Evolutionary conservation across 169 alveolate genomes (phyloP).

Genomic region (Plasmodium relictum): DNA sequence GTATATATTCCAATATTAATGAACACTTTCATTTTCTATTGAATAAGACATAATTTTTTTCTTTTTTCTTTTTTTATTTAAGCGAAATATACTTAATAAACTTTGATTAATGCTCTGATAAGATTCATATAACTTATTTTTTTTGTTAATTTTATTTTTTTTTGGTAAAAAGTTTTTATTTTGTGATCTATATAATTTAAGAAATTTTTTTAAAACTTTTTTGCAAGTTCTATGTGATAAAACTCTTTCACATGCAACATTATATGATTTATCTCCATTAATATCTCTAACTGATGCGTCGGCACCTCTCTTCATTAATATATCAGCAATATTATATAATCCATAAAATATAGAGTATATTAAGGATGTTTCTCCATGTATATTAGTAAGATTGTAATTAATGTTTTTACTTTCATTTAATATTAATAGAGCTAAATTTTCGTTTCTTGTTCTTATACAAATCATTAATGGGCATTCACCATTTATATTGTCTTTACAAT

Average conservation of each 20-base stretch:
- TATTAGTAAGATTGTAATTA: slow-evolving; percentile 78
- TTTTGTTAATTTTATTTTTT: slow-evolving; percentile 61
- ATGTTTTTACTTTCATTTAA: slow-evolving; percentile 81
- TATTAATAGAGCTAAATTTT: slow-evolving; percentile 82
- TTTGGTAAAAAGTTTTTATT: slow-evolving; percentile 64
- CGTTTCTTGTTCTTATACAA: slow-evolving; percentile 89
- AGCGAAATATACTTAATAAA: slow-evolving; percentile 61
- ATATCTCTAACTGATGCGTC: slow-evolving; percentile 72
- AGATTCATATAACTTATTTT: slow-evolving; percentile 63
- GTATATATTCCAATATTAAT: neutral
- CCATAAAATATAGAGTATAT: slow-evolving; percentile 75
- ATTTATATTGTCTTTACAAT: slow-evolving; percentile 82
- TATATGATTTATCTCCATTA: slow-evolving; percentile 75
- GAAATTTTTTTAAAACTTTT: slow-evolving; percentile 66
- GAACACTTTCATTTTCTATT: slow-evolving; percentile 17
- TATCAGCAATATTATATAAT: slow-evolving; percentile 70
- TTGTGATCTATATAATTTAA: slow-evolving; percentile 72
- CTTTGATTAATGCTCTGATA: slow-evolving; percentile 74
- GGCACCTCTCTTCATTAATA: slow-evolving; percentile 75
- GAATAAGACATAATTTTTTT: slow-evolving; percentile 11
- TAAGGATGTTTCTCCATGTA: slow-evolving; percentile 77
- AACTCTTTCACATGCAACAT: slow-evolving; percentile 78
- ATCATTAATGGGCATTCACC: slow-evolving; percentile 91
- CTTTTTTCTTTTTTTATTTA: slow-evolving; percentile 58
- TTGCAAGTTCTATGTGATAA: slow-evolving; percentile 71